A percentile compares a stretch with the other conserved stretches of the same genome.
phyloP scores from a whole-genome alignment of 768 basidiomycete species.

The Omphalotus guepiniiformis region DNA sequence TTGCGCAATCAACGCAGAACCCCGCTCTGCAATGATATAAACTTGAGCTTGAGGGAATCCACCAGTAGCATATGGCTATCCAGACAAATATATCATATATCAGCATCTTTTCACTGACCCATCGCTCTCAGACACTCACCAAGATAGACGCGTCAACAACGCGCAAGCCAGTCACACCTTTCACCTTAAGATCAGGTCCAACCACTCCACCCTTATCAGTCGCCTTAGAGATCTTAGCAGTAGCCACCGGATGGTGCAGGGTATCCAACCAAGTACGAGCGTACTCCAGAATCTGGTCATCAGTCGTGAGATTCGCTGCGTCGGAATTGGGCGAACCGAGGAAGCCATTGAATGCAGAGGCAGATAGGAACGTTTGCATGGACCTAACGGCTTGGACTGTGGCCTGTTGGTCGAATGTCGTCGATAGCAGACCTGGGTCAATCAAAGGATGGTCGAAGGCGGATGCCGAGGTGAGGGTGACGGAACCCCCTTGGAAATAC shows the following conservation, averaged over 20 bases:
- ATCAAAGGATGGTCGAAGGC: slow-evolving; percentile 38
- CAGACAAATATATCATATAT: no score
- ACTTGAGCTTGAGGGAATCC: no score
- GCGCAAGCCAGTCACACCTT: slow-evolving; percentile 29
- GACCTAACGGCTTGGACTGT: slow-evolving; percentile 14
- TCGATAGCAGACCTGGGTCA: slow-evolving; percentile 38
- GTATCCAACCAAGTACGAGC: slow-evolving; percentile 19
- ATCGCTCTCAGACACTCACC: no score
- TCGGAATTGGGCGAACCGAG: slow-evolving; percentile 12
- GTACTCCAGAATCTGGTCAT: slow-evolving; percentile 23
- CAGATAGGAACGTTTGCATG: slow-evolving; percentile 12
- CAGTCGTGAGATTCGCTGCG: slow-evolving; percentile 19
- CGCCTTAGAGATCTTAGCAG: slow-evolving; percentile 25
- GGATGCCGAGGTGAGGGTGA: slow-evolving; percentile 31
- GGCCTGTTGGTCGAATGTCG: slow-evolving; percentile 16
- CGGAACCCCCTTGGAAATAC: slow-evolving; percentile 19
- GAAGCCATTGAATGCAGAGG: slow-evolving; percentile 15
- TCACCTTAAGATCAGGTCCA: slow-evolving; percentile 29
- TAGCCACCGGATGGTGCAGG: slow-evolving; percentile 27
- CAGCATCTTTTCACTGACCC: no score
- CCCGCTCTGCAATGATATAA: no score
- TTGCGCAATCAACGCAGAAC: no score
- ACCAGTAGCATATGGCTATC: no score
- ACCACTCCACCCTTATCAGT: slow-evolving; percentile 25
- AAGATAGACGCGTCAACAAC: slow-evolving; percentile 35